Conservation (phyloP, 148 eudicot genomes). For the Talinum fruticosum region DNA sequence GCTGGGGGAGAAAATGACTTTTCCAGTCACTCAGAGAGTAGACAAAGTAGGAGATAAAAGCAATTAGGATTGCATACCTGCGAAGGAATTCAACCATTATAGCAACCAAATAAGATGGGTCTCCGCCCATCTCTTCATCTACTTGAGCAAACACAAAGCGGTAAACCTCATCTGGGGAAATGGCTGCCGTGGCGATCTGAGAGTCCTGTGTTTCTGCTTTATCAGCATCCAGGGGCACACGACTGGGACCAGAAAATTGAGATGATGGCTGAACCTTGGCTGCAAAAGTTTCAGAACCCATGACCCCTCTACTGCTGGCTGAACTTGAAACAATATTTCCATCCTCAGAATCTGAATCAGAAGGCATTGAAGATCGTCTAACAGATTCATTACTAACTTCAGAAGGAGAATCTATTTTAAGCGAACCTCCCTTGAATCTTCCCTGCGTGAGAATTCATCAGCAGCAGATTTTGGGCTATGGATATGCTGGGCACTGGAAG, state of each 20-base stretch:
- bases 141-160: constrained; percentile 66
- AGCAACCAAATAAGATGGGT: constrained; percentile 71
- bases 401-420: constrained; percentile 34
- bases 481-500: constrained; percentile 38
- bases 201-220: constrained; percentile 48
- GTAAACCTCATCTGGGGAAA: constrained; percentile 79
- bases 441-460: constrained; percentile 38
- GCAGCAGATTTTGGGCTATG: constrained; percentile 29
- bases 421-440: constrained; percentile 43
- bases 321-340: constrained; percentile 37
- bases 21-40: not conserved
- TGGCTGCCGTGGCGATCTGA: constrained; percentile 73
- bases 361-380: constrained; percentile 28
- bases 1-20: not conserved
- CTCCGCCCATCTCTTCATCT: constrained; percentile 84
- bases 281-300: constrained; percentile 33
- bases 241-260: constrained; percentile 41
- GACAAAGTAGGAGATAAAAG: not conserved
- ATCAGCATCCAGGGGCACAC: constrained; percentile 38
- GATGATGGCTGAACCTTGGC: constrained; percentile 34
- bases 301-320: constrained; percentile 20
- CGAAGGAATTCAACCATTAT: constrained; percentile 81
- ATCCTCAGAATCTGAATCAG: constrained; percentile 63
- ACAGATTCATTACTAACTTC: constrained; percentile 33
- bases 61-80: constrained; percentile 44